Base-by-base conservation (phyloP, 345 rosid species). In the Microthlaspi erraticum region DNA sequence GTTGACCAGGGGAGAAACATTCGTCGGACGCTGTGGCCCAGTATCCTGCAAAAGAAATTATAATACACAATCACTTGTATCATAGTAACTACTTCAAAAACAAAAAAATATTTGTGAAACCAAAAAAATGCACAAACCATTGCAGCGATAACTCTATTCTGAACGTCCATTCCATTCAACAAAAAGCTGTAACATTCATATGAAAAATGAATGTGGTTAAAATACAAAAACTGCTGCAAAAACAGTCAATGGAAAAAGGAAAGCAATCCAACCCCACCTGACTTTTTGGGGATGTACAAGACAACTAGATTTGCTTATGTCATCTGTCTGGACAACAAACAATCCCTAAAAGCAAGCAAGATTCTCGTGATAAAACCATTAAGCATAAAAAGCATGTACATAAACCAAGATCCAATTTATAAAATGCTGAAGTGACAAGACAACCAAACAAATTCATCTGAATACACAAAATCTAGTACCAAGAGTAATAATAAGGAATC, bases 21-120 rank as follows among this genome's bases (percentile, higher is more conserved):
- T 63, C n/a, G 93, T 84, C 48, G 99, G 97, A 64, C 82, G 42
- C 73, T 86, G 97, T 49, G 97, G 93, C 39, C 95, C 95, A 3
- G 87, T 12, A 44, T 87, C 91, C 98, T 93, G 60, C n/a, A 79
- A 37, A 69, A 13, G 49, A 61, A 68, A 12, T 64, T 36, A 68
- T 32, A 32, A 20, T 57, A 10, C 50, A 60, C 65, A n/a, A 65
- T 53, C 49, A 34, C 55, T 54, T 50, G 55, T 14, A 59, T 32
- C 51, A 14, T 9, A 48, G 42, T 20, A 55, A 63, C 19, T 45
- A 58, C 44, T 10, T 51, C 20, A 50, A 61, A 67, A 32, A 13
- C 14, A 55, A 23, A 23, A 23, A 26, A 26, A 3, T 67, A 43
- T 63, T 46, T 33, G 46, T 52, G 44, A 54, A 63, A 39, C 16